Evolutionary conservation across 2,329 filamentous ascomycete species (phyloP).

Genomic region (Graphilbum ipis-grandicollis): DNA sequence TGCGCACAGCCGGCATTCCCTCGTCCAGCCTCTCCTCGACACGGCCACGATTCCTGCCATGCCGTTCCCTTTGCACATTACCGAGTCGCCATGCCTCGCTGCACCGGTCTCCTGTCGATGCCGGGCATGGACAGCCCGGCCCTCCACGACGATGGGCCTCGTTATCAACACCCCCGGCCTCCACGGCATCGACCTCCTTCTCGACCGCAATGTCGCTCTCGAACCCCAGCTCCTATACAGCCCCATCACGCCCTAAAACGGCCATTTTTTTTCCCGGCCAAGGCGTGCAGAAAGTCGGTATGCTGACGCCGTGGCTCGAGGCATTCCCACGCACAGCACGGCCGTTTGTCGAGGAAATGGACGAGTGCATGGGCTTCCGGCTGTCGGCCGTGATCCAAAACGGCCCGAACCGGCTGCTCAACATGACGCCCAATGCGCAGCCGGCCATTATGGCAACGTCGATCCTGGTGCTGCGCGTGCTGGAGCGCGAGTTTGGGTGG

Average conservation of each 20-base stretch:
- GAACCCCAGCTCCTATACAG: too few relatives aligned
- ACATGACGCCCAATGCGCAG: slow-evolving; percentile 73
- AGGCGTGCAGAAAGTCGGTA: slow-evolving; percentile 77
- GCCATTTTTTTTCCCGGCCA: slow-evolving; percentile 29
- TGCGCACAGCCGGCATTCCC: too few relatives aligned
- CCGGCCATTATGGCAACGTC: slow-evolving; percentile 94
- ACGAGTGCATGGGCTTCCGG: slow-evolving; percentile 55
- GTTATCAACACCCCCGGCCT: too few relatives aligned
- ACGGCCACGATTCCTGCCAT: too few relatives aligned
- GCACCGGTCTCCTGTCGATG: too few relatives aligned
- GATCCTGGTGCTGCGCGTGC: slow-evolving; percentile 70
- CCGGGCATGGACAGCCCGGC: too few relatives aligned
- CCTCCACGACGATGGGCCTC: too few relatives aligned
- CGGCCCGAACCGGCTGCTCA: slow-evolving; percentile 62
- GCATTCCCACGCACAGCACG: slow-evolving; percentile 65
- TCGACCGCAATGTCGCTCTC: too few relatives aligned
- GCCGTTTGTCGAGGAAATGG: slow-evolving; percentile 72
- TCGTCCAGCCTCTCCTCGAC: too few relatives aligned
- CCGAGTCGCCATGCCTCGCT: too few relatives aligned
- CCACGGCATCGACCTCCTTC: too few relatives aligned
- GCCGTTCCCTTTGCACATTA: too few relatives aligned
- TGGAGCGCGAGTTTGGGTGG: slow-evolving; percentile 76
- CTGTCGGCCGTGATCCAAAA: slow-evolving; percentile 64
- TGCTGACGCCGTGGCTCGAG: slow-evolving; percentile 72
- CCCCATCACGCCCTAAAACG: neutral